These are phyloP conservation scores for Cytospora chrysosperma DNA, from an alignment of 2,329 filamentous ascomycete genomes.

Conservation along the genomic window DNA sequence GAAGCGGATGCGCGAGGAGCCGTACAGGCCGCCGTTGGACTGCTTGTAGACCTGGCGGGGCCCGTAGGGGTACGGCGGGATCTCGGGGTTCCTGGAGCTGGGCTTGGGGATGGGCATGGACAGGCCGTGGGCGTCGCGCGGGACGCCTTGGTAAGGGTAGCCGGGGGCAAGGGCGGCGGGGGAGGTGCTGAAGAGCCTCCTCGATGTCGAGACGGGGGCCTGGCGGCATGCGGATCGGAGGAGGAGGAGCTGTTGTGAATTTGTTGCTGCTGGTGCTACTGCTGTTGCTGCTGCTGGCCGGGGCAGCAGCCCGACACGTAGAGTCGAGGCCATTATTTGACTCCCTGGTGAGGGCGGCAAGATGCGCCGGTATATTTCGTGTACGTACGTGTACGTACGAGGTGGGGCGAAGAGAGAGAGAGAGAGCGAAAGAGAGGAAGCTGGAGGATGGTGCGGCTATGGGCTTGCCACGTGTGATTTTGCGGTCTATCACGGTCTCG, in stretches of 20 bases:
- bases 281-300: conserved; percentile 11
- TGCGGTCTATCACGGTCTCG: not conserved
- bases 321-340: conserved; percentile 15
- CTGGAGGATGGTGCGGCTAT: not conserved
- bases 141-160: conserved; percentile 21
- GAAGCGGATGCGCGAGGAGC: conserved; percentile 67
- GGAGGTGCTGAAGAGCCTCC: conserved; percentile 39
- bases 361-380: not conserved
- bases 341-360: not conserved
- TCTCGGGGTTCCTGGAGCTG: conserved; percentile 39
- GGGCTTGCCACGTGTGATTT: not conserved
- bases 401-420: too few species aligned
- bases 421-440: not conserved
- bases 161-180: conserved; percentile 30
- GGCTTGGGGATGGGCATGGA: conserved; percentile 44
- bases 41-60: conserved; percentile 73
- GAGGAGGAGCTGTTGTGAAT: not conserved
- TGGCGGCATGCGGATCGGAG: not conserved
- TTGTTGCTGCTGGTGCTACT: not conserved
- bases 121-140: conserved; percentile 11
- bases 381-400: too few species aligned
- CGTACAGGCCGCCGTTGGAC: conserved; percentile 73
- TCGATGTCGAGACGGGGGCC: not conserved
- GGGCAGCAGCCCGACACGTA: conserved; percentile 16
- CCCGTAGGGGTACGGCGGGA: conserved; percentile 72